phyloP scores from a whole-genome alignment of 768 basidiomycete genomes.

The Tricholoma bakamatsutake region DNA sequence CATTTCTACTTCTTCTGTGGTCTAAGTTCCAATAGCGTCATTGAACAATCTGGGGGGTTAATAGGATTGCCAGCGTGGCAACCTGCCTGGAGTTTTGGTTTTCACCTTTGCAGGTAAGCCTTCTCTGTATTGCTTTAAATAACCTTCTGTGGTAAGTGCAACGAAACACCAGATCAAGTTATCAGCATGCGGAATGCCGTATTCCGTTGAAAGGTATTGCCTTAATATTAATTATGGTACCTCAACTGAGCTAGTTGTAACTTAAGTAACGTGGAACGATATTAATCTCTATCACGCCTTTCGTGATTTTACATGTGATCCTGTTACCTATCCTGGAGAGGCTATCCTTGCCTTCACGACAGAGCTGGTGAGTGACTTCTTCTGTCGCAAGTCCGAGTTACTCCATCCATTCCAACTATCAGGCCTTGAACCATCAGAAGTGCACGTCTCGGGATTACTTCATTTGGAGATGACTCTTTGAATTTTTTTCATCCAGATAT shows the following conservation, averaged over 20 bases:
- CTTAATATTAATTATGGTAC: not conserved
- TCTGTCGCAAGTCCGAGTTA: not conserved
- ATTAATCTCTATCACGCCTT: slow-evolving; percentile 68
- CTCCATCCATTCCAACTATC: not conserved
- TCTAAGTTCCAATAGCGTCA: slow-evolving; percentile 49
- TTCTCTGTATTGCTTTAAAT: not conserved
- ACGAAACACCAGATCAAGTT: slow-evolving; percentile 51
- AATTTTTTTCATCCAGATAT: slow-evolving; percentile 39
- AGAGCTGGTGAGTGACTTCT: slow-evolving; percentile 49
- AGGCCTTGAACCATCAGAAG: slow-evolving; percentile 43
- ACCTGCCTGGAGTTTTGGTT: slow-evolving; percentile 73
- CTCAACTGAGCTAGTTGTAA: slow-evolving; percentile 15
- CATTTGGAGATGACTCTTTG: not conserved
- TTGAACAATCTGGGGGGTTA: slow-evolving; percentile 65
- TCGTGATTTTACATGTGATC: slow-evolving; percentile 67
- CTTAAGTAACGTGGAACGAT: slow-evolving; percentile 66
- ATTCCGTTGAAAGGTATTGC: slow-evolving; percentile 72
- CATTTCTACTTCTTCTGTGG: slow-evolving; percentile 78
- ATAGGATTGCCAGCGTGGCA: slow-evolving; percentile 67
- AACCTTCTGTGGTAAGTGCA: slow-evolving; percentile 26
- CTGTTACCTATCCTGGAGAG: slow-evolving; percentile 51
- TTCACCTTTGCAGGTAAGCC: slow-evolving; percentile 61
- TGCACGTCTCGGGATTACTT: slow-evolving; percentile 23
- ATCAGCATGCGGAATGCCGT: slow-evolving; percentile 51
- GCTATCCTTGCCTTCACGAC: slow-evolving; percentile 49